These are phyloP conservation scores for Scleroderma citrinum DNA, from an alignment of 768 basidiomycete species.

Conservation along the genomic window DNA sequence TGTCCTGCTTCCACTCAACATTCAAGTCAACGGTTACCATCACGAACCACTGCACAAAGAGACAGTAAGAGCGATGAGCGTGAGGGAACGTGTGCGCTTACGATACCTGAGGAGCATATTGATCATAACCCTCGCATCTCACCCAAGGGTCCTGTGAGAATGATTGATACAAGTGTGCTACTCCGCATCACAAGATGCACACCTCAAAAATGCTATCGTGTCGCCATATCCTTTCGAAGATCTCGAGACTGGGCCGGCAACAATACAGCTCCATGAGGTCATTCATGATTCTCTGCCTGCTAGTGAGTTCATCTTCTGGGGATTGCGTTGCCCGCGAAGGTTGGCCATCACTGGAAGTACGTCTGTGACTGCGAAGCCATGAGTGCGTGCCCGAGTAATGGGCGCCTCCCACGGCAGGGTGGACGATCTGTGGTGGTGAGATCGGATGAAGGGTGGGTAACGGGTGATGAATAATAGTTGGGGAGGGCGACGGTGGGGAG, in stretches of 20 bases:
- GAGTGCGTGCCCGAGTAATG: slow-evolving; percentile 51
- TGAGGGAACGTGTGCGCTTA: not conserved
- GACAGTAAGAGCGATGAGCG: not conserved
- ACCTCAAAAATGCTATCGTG: slow-evolving; percentile 55
- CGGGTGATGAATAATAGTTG: slow-evolving; percentile 43
- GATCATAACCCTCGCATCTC: slow-evolving; percentile 42
- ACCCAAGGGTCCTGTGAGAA: slow-evolving; percentile 42
- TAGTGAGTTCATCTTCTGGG: slow-evolving; percentile 23
- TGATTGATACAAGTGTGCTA: not conserved
- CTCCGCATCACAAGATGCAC: not conserved
- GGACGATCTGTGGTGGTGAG: slow-evolving; percentile 46
- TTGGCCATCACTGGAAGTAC: slow-evolving; percentile 14
- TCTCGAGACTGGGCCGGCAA: slow-evolving; percentile 45
- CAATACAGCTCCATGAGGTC: slow-evolving; percentile 57
- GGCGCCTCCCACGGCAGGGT: slow-evolving; percentile 55
- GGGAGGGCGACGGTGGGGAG: slow-evolving; percentile 27
- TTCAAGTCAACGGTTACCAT: slow-evolving; percentile 33
- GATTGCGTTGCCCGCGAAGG: slow-evolving; percentile 6
- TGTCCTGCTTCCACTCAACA: not conserved
- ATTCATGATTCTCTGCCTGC: slow-evolving; percentile 45
- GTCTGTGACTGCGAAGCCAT: not conserved
- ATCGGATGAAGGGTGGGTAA: slow-evolving; percentile 36
- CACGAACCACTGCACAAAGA: slow-evolving; percentile 42
- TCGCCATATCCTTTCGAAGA: slow-evolving; percentile 48
- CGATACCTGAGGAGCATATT: slow-evolving; percentile 50